Conservation (phyloP, 78 protist genomes). For the slime mould (Dictyostelium discoideum) region dicty_2.7 NC_007088.5:7628001-7628500, state of each 20-base stretch:
- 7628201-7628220: constrained; percentile 52
- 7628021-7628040: constrained; percentile 93
- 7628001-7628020: constrained; percentile 95
- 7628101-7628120: constrained; percentile 89
- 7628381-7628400: constrained; percentile 89
- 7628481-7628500: constrained; percentile 88
- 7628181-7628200: constrained; percentile 70
- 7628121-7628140: constrained; percentile 96
- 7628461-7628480: constrained; percentile 80
- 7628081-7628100: constrained; percentile 88
- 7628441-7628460: constrained; percentile 70
- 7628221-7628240: neutral
- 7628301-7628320: constrained; percentile 88
- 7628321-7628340: constrained; percentile 87
- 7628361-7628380: constrained; percentile 93
- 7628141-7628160: constrained; percentile 83
- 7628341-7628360: constrained; percentile 83
- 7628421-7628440: constrained; percentile 94
- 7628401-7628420: constrained; percentile 89
- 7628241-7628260: constrained; percentile 39
- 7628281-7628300: constrained; percentile 70
- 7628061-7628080: constrained; percentile 95
- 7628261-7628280: constrained; percentile 61
- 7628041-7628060: constrained; percentile 92
- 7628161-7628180: neutral